Evolutionary conservation across 768 basidiomycete genomes (phyloP), one percentile per base, ranked within the genome.

Genomic region (Mycena capillaripes): DNA sequence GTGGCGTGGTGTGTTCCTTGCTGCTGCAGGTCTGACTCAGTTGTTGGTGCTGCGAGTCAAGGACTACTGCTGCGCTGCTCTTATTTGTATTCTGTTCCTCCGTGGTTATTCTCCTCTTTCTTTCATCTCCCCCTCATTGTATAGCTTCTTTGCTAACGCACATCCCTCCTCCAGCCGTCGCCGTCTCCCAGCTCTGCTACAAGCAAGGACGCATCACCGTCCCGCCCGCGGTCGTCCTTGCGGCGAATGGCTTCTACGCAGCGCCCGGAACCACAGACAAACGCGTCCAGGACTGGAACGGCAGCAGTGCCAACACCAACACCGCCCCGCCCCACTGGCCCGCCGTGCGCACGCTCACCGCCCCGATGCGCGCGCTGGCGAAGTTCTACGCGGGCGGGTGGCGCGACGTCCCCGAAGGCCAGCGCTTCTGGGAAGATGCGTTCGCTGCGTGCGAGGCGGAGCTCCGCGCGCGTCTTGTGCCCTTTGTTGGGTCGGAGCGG

Each of bases 191-290:
- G 63, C 67, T 89, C 27, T 93, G 92, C 77, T 93, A 90, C 86
- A 95, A 95, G 79, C 77, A 86, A 27, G 91, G 90, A 0, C 87
- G 93, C 1, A 91, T 95, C 71, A 94, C 92, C 23, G 86, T 94
- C 64, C 93, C 93, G 2, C 94, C 94, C 16, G 84, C 85, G 4
- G 69, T 95, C 71, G 87, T 88, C 14, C 79, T 94, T 38, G 91
- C 89, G 1, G 74, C 83, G 1, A 90, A 92, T 69, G 94, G 94
- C 0, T 89, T 91, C 71, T 81, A 82, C 25, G 80, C 77, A 1
- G 76, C 82, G 10, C 72, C 82, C 17, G 38, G 38, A 82, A 84
- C 85, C 81, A 82, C 81, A 19, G 19, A 44, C n/a, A n/a, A n/a
- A n/a, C n/a, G n/a, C n/a, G n/a, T n/a, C n/a, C n/a, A n/a, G n/a